Conservation (phyloP, 305 asterid species). For the Ruellia speciosa region DNA sequence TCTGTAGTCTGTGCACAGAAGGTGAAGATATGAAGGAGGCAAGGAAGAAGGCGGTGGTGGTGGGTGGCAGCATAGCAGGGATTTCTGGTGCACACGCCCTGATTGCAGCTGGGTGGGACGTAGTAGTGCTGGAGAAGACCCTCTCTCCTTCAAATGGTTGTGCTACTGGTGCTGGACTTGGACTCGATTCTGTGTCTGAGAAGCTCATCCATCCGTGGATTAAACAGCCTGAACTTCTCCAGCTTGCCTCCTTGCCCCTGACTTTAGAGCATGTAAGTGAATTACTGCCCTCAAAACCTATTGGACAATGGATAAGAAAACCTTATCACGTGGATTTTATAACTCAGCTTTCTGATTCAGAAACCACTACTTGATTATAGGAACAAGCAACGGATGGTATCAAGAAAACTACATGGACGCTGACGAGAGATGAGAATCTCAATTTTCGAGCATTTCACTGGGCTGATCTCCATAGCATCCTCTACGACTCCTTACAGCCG, state of each 20-base stretch:
- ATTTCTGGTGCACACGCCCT: constrained; percentile 49
- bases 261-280: constrained; percentile 58
- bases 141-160: constrained; percentile 47
- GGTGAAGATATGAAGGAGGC: constrained; percentile 20
- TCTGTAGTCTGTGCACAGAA: not conserved
- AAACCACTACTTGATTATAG: constrained; percentile 25
- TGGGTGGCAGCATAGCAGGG: constrained; percentile 44
- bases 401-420: constrained; percentile 44
- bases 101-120: constrained; percentile 64
- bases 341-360: not conserved
- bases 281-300: constrained; percentile 4
- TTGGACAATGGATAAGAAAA: not conserved
- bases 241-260: constrained; percentile 39
- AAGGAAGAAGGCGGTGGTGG: constrained; percentile 27
- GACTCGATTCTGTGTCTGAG: constrained; percentile 47
- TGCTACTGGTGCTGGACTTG: constrained; percentile 83
- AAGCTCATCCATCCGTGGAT: constrained; percentile 46
- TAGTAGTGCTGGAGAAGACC: constrained; percentile 68
- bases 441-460: constrained; percentile 70
- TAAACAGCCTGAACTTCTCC: constrained; percentile 37
- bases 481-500: not conserved
- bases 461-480: constrained; percentile 61
- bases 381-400: constrained; percentile 50
- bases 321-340: no score
- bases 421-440: constrained; percentile 55